Evolutionary conservation across 164 flowering plant genomes (phyloP).

Genomic region (Sedum album): DNA sequence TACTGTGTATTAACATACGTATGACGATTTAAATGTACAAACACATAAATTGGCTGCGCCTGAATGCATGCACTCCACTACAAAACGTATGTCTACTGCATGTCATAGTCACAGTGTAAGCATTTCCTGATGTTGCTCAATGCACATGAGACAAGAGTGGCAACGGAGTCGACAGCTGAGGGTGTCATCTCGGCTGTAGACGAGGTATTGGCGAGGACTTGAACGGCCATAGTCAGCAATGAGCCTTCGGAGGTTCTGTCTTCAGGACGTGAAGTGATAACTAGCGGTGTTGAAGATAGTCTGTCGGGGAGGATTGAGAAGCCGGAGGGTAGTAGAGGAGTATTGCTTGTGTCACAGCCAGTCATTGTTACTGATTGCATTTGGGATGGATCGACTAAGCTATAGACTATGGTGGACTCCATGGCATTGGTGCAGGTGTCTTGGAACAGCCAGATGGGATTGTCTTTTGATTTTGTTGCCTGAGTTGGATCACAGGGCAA

Average conservation of each 20-base stretch:
- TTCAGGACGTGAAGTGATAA: slow-evolving; percentile 66
- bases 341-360: slow-evolving; percentile 77
- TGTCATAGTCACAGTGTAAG: slow-evolving; percentile 81
- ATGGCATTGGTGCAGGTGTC: slow-evolving; percentile 71
- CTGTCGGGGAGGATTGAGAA: slow-evolving; percentile 90
- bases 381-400: slow-evolving; percentile 57
- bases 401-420: slow-evolving; percentile 73
- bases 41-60: too few species aligned
- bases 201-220: slow-evolving; percentile 52
- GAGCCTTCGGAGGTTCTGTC: slow-evolving; percentile 69
- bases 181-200: slow-evolving; percentile 53
- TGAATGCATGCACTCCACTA: background rate
- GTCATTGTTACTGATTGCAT: slow-evolving; percentile 72
- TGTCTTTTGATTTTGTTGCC: slow-evolving; percentile 59
- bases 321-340: slow-evolving; percentile 70
- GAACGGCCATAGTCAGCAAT: slow-evolving; percentile 77
- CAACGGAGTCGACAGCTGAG: slow-evolving; percentile 72
- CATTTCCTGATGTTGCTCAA: slow-evolving; percentile 65
- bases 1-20: too few species aligned
- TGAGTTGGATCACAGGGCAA: slow-evolving; percentile 15
- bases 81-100: background rate
- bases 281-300: slow-evolving; percentile 60
- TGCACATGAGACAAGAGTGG: slow-evolving; percentile 64
- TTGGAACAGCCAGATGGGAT: slow-evolving; percentile 69
- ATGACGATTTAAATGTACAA: too few species aligned